phyloP scores from a whole-genome alignment of 495 filamentous ascomycete genomes.

The Penicillium robsamsonii region DNA sequence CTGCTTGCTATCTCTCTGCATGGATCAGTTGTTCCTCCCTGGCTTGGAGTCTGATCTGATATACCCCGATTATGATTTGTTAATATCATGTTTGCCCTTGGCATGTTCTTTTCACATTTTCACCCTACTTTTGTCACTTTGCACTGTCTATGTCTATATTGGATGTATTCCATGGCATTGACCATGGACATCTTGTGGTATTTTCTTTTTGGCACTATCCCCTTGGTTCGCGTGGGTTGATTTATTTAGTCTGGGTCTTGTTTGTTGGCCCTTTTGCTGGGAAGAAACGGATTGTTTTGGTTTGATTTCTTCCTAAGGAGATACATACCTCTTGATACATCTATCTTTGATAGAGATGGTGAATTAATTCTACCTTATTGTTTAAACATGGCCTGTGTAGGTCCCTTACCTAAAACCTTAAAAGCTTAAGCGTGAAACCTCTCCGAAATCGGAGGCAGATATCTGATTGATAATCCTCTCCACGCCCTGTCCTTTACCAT shows the following conservation, averaged over 20 bases:
- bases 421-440: too few species aligned
- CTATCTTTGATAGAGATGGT: constrained; percentile 1
- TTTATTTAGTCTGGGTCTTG: constrained; percentile 7
- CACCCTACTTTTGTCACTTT: constrained; percentile 4
- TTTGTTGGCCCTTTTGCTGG: not conserved
- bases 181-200: constrained; percentile 1
- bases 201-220: constrained; percentile 5
- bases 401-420: not conserved
- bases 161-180: not conserved
- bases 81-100: constrained; percentile 9
- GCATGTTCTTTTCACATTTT: constrained; percentile 1
- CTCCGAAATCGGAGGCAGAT: not conserved
- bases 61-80: constrained; percentile 22
- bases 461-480: not conserved
- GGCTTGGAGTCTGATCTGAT: constrained; percentile 26
- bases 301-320: constrained; percentile 5
- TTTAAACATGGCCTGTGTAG: constrained; percentile 1
- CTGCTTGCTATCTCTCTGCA: constrained; percentile 7
- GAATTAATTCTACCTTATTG: not conserved
- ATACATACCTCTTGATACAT: constrained; percentile 7
- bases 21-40: constrained; percentile 21
- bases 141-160: constrained; percentile 8
- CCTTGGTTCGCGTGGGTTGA: constrained; percentile 4
- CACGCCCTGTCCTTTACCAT: not conserved
- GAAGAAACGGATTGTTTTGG: not conserved